Percentiles rank a stretch among this genome's conserved stretches.
Conservation (phyloP, 495 filamentous ascomycete genomes). For the Usnea hakonensis region DNA sequence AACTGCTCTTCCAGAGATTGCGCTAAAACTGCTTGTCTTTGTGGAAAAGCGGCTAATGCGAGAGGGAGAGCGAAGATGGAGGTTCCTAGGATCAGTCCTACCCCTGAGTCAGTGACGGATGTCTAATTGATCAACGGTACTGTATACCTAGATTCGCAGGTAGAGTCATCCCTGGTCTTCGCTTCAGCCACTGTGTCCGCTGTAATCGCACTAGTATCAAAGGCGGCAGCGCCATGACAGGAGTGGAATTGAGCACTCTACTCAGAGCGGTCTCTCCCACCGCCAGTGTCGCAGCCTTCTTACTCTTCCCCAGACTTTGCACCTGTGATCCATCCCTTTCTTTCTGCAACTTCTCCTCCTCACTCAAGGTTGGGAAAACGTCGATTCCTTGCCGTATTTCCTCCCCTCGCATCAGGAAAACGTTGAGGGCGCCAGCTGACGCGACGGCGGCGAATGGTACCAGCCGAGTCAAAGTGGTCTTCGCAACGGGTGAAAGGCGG, state of each 20-base stretch:
- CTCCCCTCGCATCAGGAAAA: constrained; percentile 94
- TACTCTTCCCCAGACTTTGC: constrained; percentile 70
- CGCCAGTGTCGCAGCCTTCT: constrained; percentile 76
- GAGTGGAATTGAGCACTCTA: constrained; percentile 84
- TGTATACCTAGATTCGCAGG: constrained; percentile 66
- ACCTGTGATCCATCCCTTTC: constrained; percentile 53
- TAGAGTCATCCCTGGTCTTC: constrained; percentile 59
- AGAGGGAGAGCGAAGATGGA: constrained; percentile 77
- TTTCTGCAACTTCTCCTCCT: constrained; percentile 46
- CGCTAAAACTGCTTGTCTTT: constrained; percentile 71
- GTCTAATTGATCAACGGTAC: background rate
- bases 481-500: constrained; percentile 61
- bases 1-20: constrained; percentile 75
- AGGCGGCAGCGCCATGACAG: constrained; percentile 93
- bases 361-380: constrained; percentile 70
- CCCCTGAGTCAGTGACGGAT: background rate
- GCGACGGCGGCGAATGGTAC: constrained; percentile 95
- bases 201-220: constrained; percentile 77
- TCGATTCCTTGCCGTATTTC: constrained; percentile 92
- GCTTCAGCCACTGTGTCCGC: constrained; percentile 63
- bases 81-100: constrained; percentile 66
- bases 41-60: constrained; percentile 85
- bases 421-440: constrained; percentile 82
- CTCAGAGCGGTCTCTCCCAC: constrained; percentile 87
- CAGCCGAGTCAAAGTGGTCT: constrained; percentile 66